Evolutionary conservation across 352 stramenopile genomes (phyloP).

Genomic region (Phytophthora pseudosyringae): DNA sequence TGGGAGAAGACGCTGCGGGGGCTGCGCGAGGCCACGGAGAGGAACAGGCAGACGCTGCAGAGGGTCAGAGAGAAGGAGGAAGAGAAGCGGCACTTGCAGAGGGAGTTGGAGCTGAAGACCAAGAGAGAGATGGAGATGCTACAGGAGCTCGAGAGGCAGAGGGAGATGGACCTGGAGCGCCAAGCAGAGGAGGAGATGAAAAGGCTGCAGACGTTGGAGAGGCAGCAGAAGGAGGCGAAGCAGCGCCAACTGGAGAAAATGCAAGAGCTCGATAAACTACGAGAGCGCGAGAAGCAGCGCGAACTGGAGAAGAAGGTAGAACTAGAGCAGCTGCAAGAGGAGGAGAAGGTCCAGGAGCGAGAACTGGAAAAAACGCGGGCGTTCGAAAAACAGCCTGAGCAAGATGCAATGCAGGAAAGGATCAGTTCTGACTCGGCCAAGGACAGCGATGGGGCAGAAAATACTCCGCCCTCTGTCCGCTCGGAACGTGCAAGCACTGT

Average conservation of each 20-base stretch:
- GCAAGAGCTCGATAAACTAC: conserved; percentile 7
- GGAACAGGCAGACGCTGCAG: conserved; percentile 21
- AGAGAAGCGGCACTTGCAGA: not conserved
- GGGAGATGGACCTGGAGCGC: not conserved
- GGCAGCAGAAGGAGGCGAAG: conserved; percentile 5
- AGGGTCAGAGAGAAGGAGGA: conserved; percentile 10
- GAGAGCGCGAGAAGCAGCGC: not conserved
- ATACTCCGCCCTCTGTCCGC: not conserved
- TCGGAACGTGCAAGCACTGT: not conserved
- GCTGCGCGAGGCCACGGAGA: conserved; percentile 24
- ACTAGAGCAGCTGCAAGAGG: not conserved
- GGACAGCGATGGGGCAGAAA: not conserved
- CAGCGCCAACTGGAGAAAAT: conserved; percentile 8
- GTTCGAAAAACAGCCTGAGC: too few relatives aligned
- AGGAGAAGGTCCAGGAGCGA: conserved; percentile 1
- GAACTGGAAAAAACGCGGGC: conserved; percentile 1
- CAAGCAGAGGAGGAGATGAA: conserved; percentile 7
- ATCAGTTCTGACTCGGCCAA: not conserved
- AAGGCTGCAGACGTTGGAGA: conserved; percentile 10
- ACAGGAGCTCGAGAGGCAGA: conserved; percentile 19
- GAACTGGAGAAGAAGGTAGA: not conserved
- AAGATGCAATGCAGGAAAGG: not conserved
- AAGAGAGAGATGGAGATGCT: conserved; percentile 14
- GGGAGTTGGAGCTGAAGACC: conserved; percentile 8
- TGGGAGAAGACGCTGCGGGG: conserved; percentile 31